Evolutionary conservation across 495 filamentous ascomycete species (phyloP).

Genomic region (Aspergillus kassunensis): DNA sequence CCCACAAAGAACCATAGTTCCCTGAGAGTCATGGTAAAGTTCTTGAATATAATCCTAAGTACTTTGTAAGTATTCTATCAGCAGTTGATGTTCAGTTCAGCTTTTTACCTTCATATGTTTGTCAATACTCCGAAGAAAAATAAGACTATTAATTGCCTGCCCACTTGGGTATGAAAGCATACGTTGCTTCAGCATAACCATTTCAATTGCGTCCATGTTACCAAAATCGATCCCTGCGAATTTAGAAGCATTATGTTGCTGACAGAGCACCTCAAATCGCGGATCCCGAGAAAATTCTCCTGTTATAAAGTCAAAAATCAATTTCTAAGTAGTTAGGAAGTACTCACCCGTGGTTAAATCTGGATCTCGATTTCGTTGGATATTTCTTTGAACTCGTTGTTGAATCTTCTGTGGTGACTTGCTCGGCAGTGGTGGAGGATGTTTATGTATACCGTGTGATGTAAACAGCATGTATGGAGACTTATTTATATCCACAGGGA

Average conservation of each 20-base stretch:
- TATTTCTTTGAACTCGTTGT: not conserved
- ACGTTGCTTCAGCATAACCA: not conserved
- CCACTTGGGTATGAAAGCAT: not conserved
- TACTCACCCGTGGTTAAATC: not conserved
- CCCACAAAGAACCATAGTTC: not conserved
- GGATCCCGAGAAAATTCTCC: not conserved
- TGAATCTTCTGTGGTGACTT: conserved; percentile 8
- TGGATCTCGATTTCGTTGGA: not conserved
- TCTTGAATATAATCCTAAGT: not conserved
- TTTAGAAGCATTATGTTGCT: not conserved
- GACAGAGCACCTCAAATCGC: not conserved
- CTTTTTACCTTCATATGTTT: not conserved
- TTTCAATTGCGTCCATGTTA: not conserved
- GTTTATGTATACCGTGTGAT: conserved; percentile 6
- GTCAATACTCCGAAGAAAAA: not conserved
- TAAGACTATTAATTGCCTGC: not conserved
- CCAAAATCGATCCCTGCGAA: not conserved
- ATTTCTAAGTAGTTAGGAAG: not conserved
- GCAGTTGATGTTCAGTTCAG: not conserved
- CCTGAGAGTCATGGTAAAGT: not conserved
- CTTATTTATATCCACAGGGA: conserved; percentile 1
- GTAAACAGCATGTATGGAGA: conserved; percentile 12
- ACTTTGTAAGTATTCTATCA: not conserved
- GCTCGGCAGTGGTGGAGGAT: conserved; percentile 6
- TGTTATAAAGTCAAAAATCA: not conserved